These are phyloP conservation scores for Backusella psychrophila DNA, from an alignment of 192 early-diverging fungal species.

Conservation along the genomic window DNA sequence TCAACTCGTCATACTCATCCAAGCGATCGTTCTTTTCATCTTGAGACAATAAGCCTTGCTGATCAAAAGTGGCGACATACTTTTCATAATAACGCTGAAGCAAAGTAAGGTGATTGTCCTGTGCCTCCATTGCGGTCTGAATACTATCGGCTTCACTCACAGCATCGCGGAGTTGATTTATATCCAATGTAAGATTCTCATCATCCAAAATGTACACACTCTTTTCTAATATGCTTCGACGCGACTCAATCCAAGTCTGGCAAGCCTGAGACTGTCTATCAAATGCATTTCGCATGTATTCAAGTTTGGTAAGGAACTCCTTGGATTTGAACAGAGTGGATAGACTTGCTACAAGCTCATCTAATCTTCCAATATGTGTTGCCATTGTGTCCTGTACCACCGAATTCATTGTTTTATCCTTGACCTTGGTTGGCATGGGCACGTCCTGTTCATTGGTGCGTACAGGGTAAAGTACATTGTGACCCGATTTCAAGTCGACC, in stretches of 20 bases:
- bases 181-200: constrained; percentile 5
- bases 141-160: constrained; percentile 22
- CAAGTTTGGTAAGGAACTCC: constrained; percentile 7
- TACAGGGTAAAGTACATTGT: background rate
- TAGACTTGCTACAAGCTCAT: constrained; percentile 9
- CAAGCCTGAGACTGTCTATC: constrained; percentile 1
- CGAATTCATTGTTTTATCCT: constrained; percentile 13
- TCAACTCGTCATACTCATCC: constrained; percentile 6
- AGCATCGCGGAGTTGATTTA: constrained; percentile 16
- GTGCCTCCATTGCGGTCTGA: constrained; percentile 10
- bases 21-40: constrained; percentile 1
- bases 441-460: constrained; percentile 1
- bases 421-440: constrained; percentile 10
- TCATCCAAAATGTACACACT: background rate
- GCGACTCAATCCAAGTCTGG: constrained; percentile 11
- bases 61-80: constrained; percentile 10
- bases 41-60: background rate
- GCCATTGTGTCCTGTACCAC: constrained; percentile 1
- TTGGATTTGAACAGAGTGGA: constrained; percentile 5
- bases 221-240: constrained; percentile 7
- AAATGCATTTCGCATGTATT: background rate
- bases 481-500: background rate
- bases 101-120: constrained; percentile 6
- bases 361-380: constrained; percentile 6
- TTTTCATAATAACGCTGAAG: constrained; percentile 2